phyloP scores from a whole-genome alignment of 2,329 filamentous ascomycete species.

The Daldinia eschscholtzii region DNA sequence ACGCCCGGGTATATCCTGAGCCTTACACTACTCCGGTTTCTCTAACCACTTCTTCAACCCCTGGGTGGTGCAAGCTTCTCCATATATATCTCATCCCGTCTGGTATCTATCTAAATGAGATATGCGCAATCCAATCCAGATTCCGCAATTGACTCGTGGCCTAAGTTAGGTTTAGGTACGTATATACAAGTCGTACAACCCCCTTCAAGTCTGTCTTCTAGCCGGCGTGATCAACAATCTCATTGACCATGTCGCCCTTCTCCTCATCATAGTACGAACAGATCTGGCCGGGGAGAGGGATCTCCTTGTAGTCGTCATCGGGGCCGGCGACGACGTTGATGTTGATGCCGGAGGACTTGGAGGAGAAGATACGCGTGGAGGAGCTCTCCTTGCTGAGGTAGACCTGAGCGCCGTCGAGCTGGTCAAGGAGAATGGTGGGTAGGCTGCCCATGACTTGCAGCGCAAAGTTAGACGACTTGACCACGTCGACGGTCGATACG shows the following conservation, averaged over 20 bases:
- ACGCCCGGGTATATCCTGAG: conserved; percentile 33
- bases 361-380: conserved; percentile 85
- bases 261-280: conserved; percentile 77
- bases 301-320: conserved; percentile 87
- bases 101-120: conserved; percentile 15
- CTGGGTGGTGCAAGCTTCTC: conserved; percentile 5
- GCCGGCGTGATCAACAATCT: conserved; percentile 95
- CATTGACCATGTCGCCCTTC: conserved; percentile 83
- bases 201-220: conserved; percentile 56
- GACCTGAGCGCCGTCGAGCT: conserved; percentile 89
- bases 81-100: background rate
- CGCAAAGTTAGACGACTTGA: conserved; percentile 95
- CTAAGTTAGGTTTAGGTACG: background rate
- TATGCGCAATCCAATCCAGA: conserved; percentile 22
- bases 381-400: conserved; percentile 87
- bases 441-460: conserved; percentile 89
- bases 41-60: conserved; percentile 3
- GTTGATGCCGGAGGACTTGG: conserved; percentile 89
- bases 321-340: conserved; percentile 80
- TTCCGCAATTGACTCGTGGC: background rate
- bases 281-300: conserved; percentile 90
- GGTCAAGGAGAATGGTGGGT: conserved; percentile 90
- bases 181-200: background rate
- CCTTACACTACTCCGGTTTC: conserved; percentile 3
- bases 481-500: conserved; percentile 91